Evolutionary conservation across 176 grass and related monocot genomes (phyloP).

Genomic region (Juncus effusus): DNA sequence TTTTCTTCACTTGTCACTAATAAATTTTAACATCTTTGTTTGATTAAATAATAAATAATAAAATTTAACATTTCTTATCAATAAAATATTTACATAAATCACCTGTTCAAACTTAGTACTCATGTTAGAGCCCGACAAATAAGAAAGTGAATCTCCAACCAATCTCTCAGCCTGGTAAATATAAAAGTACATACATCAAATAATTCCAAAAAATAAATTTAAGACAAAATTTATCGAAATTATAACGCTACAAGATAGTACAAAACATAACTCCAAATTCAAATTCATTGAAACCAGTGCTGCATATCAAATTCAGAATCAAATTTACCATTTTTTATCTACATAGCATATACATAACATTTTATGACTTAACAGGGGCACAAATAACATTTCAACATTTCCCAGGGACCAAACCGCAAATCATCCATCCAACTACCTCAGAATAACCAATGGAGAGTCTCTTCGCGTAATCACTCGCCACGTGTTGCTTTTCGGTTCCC

Average conservation of each 20-base stretch:
- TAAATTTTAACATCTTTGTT: background rate
- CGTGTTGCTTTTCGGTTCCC: constrained; percentile 98
- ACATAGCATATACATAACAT: too few species aligned
- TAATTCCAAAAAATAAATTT: background rate
- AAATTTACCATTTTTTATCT: background rate
- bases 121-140: constrained; percentile 21
- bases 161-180: constrained; percentile 38
- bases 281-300: background rate
- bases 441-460: constrained; percentile 86
- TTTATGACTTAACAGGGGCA: too few species aligned
- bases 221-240: constrained; percentile 2
- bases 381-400: background rate
- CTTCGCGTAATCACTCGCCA: constrained; percentile 96
- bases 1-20: background rate
- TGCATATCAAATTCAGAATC: background rate
- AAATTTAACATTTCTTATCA: too few species aligned
- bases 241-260: background rate
- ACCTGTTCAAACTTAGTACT: constrained; percentile 43
- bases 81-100: constrained; percentile 21
- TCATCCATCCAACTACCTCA: constrained; percentile 40
- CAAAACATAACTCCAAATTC: background rate
- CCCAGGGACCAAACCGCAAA: background rate
- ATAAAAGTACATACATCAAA: background rate
- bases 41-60: background rate
- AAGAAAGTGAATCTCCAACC: constrained; percentile 39